Evolutionary conservation across 345 rosid species (phyloP).

Genomic region (Aegle marmelos): DNA sequence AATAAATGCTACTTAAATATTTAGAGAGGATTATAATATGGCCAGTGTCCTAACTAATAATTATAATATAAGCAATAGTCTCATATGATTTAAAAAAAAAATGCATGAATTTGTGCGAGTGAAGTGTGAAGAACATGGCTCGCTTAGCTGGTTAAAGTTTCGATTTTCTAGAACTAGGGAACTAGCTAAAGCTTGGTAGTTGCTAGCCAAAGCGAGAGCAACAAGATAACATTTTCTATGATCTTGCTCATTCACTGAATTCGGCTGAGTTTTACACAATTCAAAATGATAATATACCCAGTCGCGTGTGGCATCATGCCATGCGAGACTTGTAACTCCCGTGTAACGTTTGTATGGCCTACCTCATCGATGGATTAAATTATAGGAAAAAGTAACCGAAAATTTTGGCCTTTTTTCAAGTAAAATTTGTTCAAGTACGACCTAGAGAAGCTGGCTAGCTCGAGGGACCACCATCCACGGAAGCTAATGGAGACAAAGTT

Average conservation of each 20-base stretch:
- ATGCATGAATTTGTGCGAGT: not conserved
- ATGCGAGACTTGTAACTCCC: not conserved
- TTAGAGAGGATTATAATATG: no score
- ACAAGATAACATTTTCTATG: not conserved
- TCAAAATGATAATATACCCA: not conserved
- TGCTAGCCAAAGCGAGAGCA: not conserved
- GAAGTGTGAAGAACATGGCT: not conserved
- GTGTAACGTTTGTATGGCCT: not conserved
- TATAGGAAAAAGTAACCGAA: not conserved
- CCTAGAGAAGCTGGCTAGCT: not conserved
- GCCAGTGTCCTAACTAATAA: fast-evolving
- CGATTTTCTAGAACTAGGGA: not conserved
- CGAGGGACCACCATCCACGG: not conserved
- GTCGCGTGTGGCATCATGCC: not conserved
- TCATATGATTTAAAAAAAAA: no score
- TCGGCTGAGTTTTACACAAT: not conserved
- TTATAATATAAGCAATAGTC: no score
- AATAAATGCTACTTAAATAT: fast-evolving
- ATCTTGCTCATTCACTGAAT: not conserved
- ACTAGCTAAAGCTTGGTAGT: not conserved
- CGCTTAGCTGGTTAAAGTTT: not conserved
- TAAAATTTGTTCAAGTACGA: not conserved
- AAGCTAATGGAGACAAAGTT: constrained; percentile 19
- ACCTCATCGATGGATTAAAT: not conserved
- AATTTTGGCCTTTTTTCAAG: not conserved